These are phyloP conservation scores for Tulasnella sp. DNA, from an alignment of 768 basidiomycete genomes.

Conservation along the genomic window DNA sequence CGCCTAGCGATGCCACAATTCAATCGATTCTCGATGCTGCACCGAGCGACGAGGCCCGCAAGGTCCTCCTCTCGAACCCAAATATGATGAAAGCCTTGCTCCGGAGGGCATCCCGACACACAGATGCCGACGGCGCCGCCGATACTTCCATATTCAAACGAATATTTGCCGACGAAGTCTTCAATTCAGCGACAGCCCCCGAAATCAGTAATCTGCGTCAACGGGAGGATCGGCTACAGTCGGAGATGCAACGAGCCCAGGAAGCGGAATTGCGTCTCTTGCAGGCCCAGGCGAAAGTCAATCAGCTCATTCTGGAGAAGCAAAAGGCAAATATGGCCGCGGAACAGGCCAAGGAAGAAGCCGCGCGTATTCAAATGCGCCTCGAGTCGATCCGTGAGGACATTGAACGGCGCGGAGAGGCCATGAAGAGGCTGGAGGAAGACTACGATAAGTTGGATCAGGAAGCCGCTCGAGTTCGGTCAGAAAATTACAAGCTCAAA, in stretches of 20 bases:
- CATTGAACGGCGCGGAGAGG: not conserved
- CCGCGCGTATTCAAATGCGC: not conserved
- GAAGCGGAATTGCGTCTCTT: not conserved
- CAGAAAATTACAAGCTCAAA: conserved; percentile 5
- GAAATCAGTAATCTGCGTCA: not conserved
- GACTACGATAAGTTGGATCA: conserved; percentile 4
- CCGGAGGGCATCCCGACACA: not conserved
- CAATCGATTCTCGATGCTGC: conserved; percentile 11
- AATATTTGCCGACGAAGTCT: not conserved
- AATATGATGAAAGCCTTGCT: conserved; percentile 8
- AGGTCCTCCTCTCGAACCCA: conserved; percentile 2
- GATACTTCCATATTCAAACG: conserved; percentile 3
- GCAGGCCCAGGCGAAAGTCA: conserved; percentile 6
- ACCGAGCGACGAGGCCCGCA: conserved; percentile 5
- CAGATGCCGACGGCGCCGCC: not conserved
- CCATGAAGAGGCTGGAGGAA: not conserved
- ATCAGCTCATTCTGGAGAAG: conserved; percentile 1
- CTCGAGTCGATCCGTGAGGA: not conserved
- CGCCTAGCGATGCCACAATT: not conserved
- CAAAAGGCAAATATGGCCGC: not conserved
- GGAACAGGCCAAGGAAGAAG: conserved; percentile 4
- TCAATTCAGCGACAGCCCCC: not conserved
- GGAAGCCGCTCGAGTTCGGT: conserved; percentile 4
- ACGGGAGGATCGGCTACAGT: not conserved
- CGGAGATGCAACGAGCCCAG: not conserved